Base-by-base conservation (phyloP, 768 basidiomycete species). In the Pleurotus salmoneostramineus region DNA sequence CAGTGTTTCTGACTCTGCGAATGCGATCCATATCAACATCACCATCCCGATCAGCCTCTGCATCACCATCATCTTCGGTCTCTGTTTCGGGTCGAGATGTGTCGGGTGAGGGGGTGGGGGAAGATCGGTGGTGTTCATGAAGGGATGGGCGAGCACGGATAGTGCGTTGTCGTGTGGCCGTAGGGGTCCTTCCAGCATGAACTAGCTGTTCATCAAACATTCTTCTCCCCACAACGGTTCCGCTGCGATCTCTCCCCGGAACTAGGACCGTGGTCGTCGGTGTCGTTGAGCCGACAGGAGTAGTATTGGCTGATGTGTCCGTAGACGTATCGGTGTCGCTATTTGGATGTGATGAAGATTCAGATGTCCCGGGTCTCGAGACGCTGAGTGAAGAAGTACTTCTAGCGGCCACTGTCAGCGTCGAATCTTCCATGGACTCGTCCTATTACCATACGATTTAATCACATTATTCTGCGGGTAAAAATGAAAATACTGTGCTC, bases 1-100 rank as follows among this genome's bases (percentile, higher is more conserved):
- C 21, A 2, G 37, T 21, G n/a, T 32, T n/a, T 17, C 52, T 40
- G 14, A 55, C 27, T 10, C 64, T 62, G 56, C 64, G 67, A 35
- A 56, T 63, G 35, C 68, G 68, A 50, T 74, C 75, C 69, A 80
- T 77, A 50, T 79, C 76, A 36, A 76, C 72, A 60, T 84, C 88
- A 15, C 77, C 84, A 50, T 88, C 87, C 33, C 80, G 84, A 62
- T 92, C 87, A 1, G 52, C 52, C 21, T 55, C 76, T 27, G 7
- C 79, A 54, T 90, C 89, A 27, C 78, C 85, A 47, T 89, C 89
- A 50, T 89, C 88, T 67, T 95, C 91, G 0, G 89, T 87, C 71
- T 92, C 90, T 0, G 88, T 87, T 58, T 89, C 87, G 0, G 85
- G 77, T 10, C 87, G 74, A 0, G 85, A 84, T n/a, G 76, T 80